Base-by-base conservation (phyloP, 345 rosid genomes). In the Salix viminalis region DNA sequence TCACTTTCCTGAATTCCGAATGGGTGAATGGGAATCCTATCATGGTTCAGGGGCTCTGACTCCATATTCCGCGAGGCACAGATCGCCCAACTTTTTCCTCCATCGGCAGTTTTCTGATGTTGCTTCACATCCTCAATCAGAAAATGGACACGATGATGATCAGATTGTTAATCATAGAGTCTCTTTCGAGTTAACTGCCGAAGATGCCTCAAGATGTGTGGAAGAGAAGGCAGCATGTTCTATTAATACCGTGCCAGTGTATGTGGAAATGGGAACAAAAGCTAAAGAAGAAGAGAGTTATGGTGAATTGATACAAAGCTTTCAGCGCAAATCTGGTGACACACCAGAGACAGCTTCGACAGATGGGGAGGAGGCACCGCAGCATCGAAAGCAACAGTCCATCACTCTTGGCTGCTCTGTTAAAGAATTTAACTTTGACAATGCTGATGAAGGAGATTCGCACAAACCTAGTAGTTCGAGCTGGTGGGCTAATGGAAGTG, bases 371-470 rank as follows among this genome's bases (percentile, higher is more conserved):
- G 81, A 77, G 70, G 65, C 67, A 24, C 65, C 74, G 26, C 79
- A 61, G 65, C 91, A 89, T 71, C 82, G 76, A 30, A 84, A 89
- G 81, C 81, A 84, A 46, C 85, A 62, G 36, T 84, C 91, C 23
- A 54, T 88, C 41, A 90, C 91, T 42, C 86, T 82, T 14, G 94
- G 91, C 30, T 80, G 91, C 30, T 80, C 91, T 44, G 76, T 79
- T 30, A 90, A 88, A 78, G 99, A 93, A 30, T 91, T 96, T 81
- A 76, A 93, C 78, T 93, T 91, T 23, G 88, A 89, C 78, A 84
- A 86, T 7, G 76, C 81, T 3, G 89, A 90, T 77, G 97, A 86
- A 82, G 82, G 76, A 69, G 89, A 85, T 75, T 75, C 84, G 32
- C 71, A n/a, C 37, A 84, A 84, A 77, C 73, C 85, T 64, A 72